Base-by-base conservation (phyloP, 2,329 filamentous ascomycete species). In the Thyridium curvatum region DNA sequence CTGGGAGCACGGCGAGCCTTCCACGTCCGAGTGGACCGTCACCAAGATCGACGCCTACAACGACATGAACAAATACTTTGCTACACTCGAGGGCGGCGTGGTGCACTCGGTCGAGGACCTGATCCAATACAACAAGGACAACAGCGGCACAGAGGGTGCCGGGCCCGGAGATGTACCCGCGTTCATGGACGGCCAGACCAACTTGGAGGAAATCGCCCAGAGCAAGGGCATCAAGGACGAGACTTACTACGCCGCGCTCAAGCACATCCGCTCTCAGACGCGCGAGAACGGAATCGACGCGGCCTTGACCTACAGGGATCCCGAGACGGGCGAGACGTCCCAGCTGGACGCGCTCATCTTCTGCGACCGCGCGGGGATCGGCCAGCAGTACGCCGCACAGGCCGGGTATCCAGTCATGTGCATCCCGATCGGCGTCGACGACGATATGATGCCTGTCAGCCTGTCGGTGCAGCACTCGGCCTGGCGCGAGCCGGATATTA, bases 381-480 rank as follows among this genome's bases (percentile, higher is more conserved):
- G 37, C 4, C 37, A 39, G 31, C 37, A 39, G 16, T 38, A 38
- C 30, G 36, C 36, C 8, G 36, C 36, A 10, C 36, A 38, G 36
- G 36, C 36, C 8, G 36, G 36, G 16, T 38, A 38, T 21, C 36
- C 36, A 4, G 26, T 38, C 15, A 17, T 17, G 13, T 17, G 21
- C 21, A 26, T 26, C 21, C 21, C 21, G 21, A 26, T 26, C 21
- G 21, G 21, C 21, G 21, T 26, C 21, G 21, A 26, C 21, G 21
- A 26, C 21, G 21, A 26, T 10, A 26, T 26, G 21, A 79, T 82
- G 73, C 77, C 77, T 0, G 79, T 78, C 45, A 77, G 78, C 2
- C 54, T 84, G 18, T 75, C 67, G 0, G 62, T 84, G 56, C 59
- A 67, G 56, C 64, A 77, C 38, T 82, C 77, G 2, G 79, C 78